Evolutionary conservation across 164 flowering plant species (phyloP), one percentile per base, ranked within the genome.

Genomic region (Vitis riparia): DNA sequence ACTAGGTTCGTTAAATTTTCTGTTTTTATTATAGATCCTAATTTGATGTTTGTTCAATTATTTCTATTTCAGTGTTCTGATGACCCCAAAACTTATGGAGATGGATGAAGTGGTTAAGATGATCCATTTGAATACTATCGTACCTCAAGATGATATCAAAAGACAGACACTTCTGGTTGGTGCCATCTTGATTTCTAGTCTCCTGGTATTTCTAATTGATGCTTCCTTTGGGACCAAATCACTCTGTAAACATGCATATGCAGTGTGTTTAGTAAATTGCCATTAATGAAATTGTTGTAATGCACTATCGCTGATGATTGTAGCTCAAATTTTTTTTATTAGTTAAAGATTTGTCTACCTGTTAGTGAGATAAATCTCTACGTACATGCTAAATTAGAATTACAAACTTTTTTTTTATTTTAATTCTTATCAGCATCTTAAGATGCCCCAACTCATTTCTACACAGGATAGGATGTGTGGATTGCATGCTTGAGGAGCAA

Each of bases 81-180:
- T 95, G 99, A 72, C 52, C 32, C 89, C 96, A 72, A 93, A 95
- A 79, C 86, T 95, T 63, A 76, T 49, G 77, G 99, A 95, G 86
- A 95, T 95, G 96, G 99, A 93, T 89, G 93, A 86, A 71, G 86
- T 91, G 47, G 79, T 95, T 69, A 78, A 82, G 76, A 87, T 44
- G 81, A 88, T 95, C 77, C 89, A 95, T 75, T 68, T 58, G 72
- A 82, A 73, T 73, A 71, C 50, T n/a, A 49, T 78, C 37, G 65
- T 62, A 56, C 67, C 75, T 60, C 72, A 71, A 74, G 75, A 77
- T 8, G 59, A 66, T 68, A 63, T 66, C 61, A 74, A 73, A 55
- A 71, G 80, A 51, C 72, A 63, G 62, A 90, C 97, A 68, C 97
- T 92, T 77, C 75, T 94, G 99, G 99, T 94, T 72, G 75, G 95